Evolutionary conservation across 306 rosid genomes (phyloP), one percentile per base, ranked within the genome.

Genomic region (Begonia masoniana): DNA sequence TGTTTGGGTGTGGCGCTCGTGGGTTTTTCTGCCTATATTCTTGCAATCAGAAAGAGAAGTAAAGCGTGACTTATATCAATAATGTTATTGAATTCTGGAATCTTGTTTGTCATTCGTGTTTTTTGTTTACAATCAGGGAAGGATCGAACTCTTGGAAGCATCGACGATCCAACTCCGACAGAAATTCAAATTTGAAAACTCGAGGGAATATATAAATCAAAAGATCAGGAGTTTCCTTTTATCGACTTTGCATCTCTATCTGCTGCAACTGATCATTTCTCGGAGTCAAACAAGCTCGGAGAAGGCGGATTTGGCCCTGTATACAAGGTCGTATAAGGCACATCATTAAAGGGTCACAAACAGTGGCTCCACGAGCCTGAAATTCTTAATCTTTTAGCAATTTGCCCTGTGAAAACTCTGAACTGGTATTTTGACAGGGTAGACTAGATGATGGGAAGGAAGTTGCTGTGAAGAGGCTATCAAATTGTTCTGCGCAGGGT

Each of bases 201-300:
- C 50, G 47, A 24, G 13, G 47, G 63, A 31, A 60, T 55, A 50
- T 43, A 42, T 41, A 19, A 19, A 19, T 19, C 23, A 19, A 19
- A 19, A 19, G 23, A 19, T 2, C 59, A 64, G 36, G 69, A 81
- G 35, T 66, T 49, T 59, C 77, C 80, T 46, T 53, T 39, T 55
- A 21, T 78, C 59, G 76, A 76, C 62, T 76, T 80, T 62, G 62
- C 41, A 68, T 9, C 80, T n/a, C 48, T 83, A 9, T 50, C 65
- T 14, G 64, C 15, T 14, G 93, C 93, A 47, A 79, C 84, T 56
- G 39, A 60, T 45, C 66, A 72, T 47, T 83, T 83, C 14, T 74
- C 74, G 43, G 59, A n/a, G n/a, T n/a, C n/a, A n/a, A n/a, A n/a
- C n/a, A n/a, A n/a, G n/a, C n/a, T n/a, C n/a, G n/a, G n/a, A n/a